A percentile compares a stretch with the other conserved stretches of the same genome.
These are phyloP conservation scores for Yamagishiella unicocca DNA, from an alignment of 139 green algal species.

Conservation along the genomic window DNA sequence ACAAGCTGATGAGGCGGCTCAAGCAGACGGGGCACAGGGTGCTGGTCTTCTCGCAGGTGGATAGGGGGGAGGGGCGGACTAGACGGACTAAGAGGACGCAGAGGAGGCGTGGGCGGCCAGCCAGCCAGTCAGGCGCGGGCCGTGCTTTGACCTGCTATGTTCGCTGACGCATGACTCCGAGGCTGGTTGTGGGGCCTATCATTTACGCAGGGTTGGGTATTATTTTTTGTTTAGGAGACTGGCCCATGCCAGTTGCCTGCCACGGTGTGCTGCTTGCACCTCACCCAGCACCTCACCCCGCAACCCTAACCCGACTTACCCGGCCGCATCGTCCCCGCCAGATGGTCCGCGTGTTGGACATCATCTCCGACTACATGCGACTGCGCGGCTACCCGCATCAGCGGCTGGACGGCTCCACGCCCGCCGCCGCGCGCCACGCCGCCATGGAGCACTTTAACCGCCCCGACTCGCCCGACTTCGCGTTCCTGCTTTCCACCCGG, in stretches of 20 bases:
- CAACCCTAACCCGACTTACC: background rate
- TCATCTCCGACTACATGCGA: constrained; percentile 95
- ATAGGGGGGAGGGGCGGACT: background rate
- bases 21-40: constrained; percentile 91
- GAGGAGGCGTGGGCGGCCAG: too few species aligned
- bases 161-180: too few species aligned
- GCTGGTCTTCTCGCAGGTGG: constrained; percentile 84
- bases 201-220: too few species aligned
- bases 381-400: constrained; percentile 90
- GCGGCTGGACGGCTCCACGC: constrained; percentile 94
- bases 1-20: constrained; percentile 93
- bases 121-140: too few species aligned
- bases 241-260: too few species aligned
- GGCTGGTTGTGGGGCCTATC: too few species aligned
- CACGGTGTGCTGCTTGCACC: too few species aligned
- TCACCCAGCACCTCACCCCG: background rate
- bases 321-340: too few species aligned
- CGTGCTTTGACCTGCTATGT: too few species aligned
- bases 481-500: constrained; percentile 92
- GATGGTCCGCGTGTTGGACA: constrained; percentile 96
- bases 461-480: constrained; percentile 88
- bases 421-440: constrained; percentile 75
- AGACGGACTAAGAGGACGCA: too few species aligned
- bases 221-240: too few species aligned
- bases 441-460: constrained; percentile 98